phyloP scores from a whole-genome alignment of 2,329 filamentous ascomycete genomes.

The Penicillium sp. region DNA sequence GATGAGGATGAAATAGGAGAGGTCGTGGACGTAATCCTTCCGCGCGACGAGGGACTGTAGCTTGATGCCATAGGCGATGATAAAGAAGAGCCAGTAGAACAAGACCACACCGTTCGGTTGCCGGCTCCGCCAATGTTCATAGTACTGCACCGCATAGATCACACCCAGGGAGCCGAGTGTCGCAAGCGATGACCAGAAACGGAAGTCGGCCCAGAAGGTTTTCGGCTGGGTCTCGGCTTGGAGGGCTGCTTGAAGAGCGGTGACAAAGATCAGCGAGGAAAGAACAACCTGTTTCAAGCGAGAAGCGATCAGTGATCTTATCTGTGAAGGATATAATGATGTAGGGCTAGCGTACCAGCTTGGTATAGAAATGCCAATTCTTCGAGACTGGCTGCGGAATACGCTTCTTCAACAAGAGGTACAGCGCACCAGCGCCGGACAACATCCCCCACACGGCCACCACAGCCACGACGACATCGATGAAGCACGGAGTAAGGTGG shows the following conservation, averaged over 20 bases:
- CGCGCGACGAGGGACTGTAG: constrained; percentile 80
- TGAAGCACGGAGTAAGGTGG: constrained; percentile 96
- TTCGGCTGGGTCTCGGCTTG: constrained; percentile 66
- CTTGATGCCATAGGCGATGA: constrained; percentile 75
- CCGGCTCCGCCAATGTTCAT: constrained; percentile 76
- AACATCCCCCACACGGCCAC: constrained; percentile 77
- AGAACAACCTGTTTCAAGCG: constrained; percentile 55
- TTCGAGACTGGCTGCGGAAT: constrained; percentile 64
- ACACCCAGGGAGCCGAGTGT: constrained; percentile 68
- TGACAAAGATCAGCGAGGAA: constrained; percentile 62
- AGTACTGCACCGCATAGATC: constrained; percentile 75
- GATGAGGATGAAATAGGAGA: constrained; percentile 74
- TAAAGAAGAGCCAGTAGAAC: constrained; percentile 86
- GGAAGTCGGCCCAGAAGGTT: constrained; percentile 75
- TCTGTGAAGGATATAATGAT: background rate
- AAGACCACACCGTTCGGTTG: constrained; percentile 83
- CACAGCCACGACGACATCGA: constrained; percentile 79
- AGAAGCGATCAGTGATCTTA: background rate
- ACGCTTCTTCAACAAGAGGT: constrained; percentile 70
- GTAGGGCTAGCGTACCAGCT: constrained; percentile 61
- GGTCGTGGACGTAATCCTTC: constrained; percentile 60
- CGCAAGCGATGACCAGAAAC: constrained; percentile 73
- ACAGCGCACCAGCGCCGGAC: constrained; percentile 70
- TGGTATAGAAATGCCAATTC: constrained; percentile 89
- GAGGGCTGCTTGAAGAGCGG: constrained; percentile 66